Evolutionary conservation across 106 monocot species (phyloP).

Genomic region (Acorus gramineus): DNA sequence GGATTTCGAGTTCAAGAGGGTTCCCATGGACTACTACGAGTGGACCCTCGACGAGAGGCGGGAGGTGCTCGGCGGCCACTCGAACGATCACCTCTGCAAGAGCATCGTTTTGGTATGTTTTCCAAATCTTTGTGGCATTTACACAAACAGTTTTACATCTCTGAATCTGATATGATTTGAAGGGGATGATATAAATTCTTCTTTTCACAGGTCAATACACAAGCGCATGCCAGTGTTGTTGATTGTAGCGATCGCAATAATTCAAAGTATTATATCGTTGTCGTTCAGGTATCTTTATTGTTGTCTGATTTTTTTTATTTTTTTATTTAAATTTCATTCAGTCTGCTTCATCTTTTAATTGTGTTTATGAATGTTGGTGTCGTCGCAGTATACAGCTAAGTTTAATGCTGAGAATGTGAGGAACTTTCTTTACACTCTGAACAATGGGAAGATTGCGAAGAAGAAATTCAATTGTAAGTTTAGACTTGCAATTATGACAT

Average conservation of each 20-base stretch:
- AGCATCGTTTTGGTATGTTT: constrained; percentile 28
- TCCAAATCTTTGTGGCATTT: constrained; percentile 15
- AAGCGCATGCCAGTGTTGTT: constrained; percentile 52
- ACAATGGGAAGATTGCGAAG: constrained; percentile 72
- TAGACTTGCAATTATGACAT: background rate
- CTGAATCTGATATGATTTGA: background rate
- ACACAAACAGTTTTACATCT: constrained; percentile 16
- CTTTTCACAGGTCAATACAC: constrained; percentile 75
- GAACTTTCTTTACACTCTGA: constrained; percentile 82
- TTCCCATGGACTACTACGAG: constrained; percentile 22
- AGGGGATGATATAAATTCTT: background rate
- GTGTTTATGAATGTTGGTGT: background rate
- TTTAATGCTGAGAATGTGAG: constrained; percentile 91
- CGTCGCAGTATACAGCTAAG: constrained; percentile 66
- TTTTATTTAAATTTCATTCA: background rate
- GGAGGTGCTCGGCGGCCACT: constrained; percentile 14
- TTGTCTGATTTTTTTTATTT: background rate
- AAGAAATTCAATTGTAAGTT: constrained; percentile 94
- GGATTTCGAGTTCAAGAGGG: constrained; percentile 22
- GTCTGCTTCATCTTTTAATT: background rate
- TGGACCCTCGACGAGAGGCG: constrained; percentile 15
- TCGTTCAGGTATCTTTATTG: constrained; percentile 59
- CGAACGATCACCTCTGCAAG: constrained; percentile 26
- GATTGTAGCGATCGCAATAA: constrained; percentile 83
- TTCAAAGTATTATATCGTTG: constrained; percentile 92